Conservation (phyloP, 495 filamentous ascomycete species). For the Podospora conica region DNA sequence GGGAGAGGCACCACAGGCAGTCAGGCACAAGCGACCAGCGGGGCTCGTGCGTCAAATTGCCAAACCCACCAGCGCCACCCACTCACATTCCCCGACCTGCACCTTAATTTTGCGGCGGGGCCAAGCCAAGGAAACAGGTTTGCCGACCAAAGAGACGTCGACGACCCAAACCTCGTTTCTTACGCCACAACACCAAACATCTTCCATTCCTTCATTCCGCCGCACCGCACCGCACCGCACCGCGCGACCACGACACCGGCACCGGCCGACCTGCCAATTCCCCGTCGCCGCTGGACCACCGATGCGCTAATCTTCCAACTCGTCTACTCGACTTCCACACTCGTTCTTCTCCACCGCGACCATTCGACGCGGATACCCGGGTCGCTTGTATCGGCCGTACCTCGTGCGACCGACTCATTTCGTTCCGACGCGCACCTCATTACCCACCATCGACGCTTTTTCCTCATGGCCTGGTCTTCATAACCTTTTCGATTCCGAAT, state of each 20-base stretch:
- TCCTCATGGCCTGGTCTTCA: constrained; percentile 19
- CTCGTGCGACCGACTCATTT: constrained; percentile 17
- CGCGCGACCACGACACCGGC: background rate
- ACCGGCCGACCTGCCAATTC: background rate
- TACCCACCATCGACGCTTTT: constrained; percentile 1
- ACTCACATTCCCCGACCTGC: constrained; percentile 10
- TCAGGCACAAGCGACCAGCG: background rate
- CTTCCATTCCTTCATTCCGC: background rate
- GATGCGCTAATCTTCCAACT: constrained; percentile 14
- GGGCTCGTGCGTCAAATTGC: constrained; percentile 16
- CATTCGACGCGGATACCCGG: background rate
- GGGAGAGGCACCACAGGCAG: background rate
- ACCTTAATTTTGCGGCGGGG: constrained; percentile 14
- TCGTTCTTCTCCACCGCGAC: constrained; percentile 12
- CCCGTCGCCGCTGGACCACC: background rate
- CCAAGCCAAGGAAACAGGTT: constrained; percentile 12
- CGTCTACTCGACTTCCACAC: constrained; percentile 10
- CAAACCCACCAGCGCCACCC: constrained; percentile 2
- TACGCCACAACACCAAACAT: constrained; percentile 12
- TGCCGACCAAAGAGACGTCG: constrained; percentile 9
- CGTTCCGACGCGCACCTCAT: constrained; percentile 7
- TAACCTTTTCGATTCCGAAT: constrained; percentile 18
- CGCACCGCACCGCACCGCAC: background rate
- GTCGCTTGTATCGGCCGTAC: background rate
- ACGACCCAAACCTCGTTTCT: constrained; percentile 7